phyloP scores from a whole-genome alignment of 2,329 filamentous ascomycete species.

The Trichoderma asperellum region DNA sequence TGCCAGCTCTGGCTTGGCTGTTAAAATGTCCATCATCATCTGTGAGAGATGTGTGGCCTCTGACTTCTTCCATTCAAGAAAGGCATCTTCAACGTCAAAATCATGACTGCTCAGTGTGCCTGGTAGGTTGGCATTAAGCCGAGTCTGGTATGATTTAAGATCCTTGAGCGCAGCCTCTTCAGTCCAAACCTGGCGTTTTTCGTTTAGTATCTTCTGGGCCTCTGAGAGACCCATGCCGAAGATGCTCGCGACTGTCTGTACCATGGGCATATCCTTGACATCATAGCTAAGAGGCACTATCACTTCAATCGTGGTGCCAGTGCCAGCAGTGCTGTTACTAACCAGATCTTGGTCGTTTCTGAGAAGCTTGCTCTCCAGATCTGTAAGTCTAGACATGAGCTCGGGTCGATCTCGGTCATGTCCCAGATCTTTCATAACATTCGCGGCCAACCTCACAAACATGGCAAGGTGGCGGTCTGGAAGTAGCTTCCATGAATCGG shows the following conservation, averaged over 20 bases:
- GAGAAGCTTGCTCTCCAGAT: constrained; percentile 89
- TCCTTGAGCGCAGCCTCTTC: constrained; percentile 89
- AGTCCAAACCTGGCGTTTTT: constrained; percentile 80
- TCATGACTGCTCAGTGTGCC: constrained; percentile 81
- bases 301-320: constrained; percentile 70
- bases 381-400: constrained; percentile 74
- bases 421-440: constrained; percentile 79
- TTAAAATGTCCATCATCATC: constrained; percentile 90
- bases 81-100: constrained; percentile 88
- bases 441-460: constrained; percentile 84
- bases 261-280: constrained; percentile 95
- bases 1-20: constrained; percentile 81
- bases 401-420: constrained; percentile 86
- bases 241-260: constrained; percentile 82
- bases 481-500: constrained; percentile 85
- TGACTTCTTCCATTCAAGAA: constrained; percentile 87
- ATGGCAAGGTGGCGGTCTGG: constrained; percentile 94
- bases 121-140: constrained; percentile 77
- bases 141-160: constrained; percentile 89
- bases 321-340: constrained; percentile 40
- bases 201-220: constrained; percentile 85
- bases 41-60: constrained; percentile 86
- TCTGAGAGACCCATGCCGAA: constrained; percentile 80
- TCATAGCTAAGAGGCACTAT: constrained; percentile 84
- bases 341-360: constrained; percentile 88